Conservation (phyloP, 148 eudicot species). For the Beta vulgaris region DNA sequence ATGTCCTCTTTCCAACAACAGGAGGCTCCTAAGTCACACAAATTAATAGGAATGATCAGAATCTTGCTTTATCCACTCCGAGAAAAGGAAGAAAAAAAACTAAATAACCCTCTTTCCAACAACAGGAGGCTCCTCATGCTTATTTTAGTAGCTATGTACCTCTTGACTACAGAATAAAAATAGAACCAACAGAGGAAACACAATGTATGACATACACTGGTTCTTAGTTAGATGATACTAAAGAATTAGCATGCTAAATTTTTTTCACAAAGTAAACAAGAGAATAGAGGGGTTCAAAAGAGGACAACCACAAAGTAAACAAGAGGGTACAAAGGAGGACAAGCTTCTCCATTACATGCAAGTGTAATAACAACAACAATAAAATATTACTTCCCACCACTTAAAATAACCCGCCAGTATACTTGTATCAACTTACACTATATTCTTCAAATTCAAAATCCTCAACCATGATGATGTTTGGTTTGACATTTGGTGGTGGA, state of each 20-base stretch:
- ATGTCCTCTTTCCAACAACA: constrained; percentile 73
- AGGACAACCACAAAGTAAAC: background rate
- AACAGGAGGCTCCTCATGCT: background rate
- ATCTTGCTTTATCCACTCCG: background rate
- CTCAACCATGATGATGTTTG: constrained; percentile 65
- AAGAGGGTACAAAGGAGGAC: background rate
- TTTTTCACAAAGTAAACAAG: background rate
- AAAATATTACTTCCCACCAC: background rate
- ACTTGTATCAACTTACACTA: constrained; percentile 46
- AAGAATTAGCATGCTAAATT: background rate
- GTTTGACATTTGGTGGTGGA: constrained; percentile 55
- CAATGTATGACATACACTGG: background rate
- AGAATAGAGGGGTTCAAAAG: background rate
- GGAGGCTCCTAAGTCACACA: constrained; percentile 71
- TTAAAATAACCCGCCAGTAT: background rate
- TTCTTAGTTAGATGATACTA: background rate
- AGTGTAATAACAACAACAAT: constrained; percentile 1
- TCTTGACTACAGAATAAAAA: background rate
- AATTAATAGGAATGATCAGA: constrained; percentile 20
- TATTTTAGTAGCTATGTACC: background rate
- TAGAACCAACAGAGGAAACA: background rate
- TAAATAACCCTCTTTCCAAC: too few relatives aligned
- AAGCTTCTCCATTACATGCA: background rate
- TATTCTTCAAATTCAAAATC: constrained; percentile 79
- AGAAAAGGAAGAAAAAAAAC: background rate